A percentile compares a stretch with the other conserved stretches of the same genome.
Conservation (phyloP, 371 early-diverging fungal genomes). For the Coemansia sp. region DNA sequence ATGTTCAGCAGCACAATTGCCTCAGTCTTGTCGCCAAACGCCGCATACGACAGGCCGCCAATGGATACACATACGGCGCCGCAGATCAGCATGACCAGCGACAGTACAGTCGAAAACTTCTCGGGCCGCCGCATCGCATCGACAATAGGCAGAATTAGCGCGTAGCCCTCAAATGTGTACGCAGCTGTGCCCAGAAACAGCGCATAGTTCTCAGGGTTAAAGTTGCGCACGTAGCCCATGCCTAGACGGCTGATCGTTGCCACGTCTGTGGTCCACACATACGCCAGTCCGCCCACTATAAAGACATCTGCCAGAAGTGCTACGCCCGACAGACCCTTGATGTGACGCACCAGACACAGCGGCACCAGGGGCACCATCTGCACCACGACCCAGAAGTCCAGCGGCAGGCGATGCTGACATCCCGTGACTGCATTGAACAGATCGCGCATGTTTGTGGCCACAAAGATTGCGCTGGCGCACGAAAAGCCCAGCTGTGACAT, state of each 20-base stretch:
- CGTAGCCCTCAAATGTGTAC: constrained; percentile 87
- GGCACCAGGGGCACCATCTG: constrained; percentile 68
- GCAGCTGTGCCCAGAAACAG: constrained; percentile 88
- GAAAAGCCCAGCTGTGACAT: constrained; percentile 83
- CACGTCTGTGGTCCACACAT: constrained; percentile 75
- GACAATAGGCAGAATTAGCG: constrained; percentile 84
- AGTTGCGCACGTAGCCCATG: constrained; percentile 52
- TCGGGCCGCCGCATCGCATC: constrained; percentile 79
- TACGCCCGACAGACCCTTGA: constrained; percentile 74
- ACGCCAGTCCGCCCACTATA: constrained; percentile 75
- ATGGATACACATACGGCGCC: constrained; percentile 66
- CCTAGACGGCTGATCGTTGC: constrained; percentile 57
- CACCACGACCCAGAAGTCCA: constrained; percentile 61
- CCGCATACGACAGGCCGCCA: constrained; percentile 74
- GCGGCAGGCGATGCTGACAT: constrained; percentile 51
- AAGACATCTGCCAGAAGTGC: constrained; percentile 80
- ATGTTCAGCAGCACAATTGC: constrained; percentile 81
- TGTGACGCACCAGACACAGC: constrained; percentile 77
- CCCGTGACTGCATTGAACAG: constrained; percentile 61
- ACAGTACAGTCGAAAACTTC: constrained; percentile 68
- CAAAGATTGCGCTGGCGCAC: constrained; percentile 78
- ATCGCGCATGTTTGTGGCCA: constrained; percentile 71
- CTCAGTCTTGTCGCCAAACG: constrained; percentile 76
- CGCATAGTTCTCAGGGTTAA: constrained; percentile 60
- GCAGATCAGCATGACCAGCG: constrained; percentile 65